phyloP scores from a whole-genome alignment of 129 eudicot species.

The Arctium minus region DNA sequence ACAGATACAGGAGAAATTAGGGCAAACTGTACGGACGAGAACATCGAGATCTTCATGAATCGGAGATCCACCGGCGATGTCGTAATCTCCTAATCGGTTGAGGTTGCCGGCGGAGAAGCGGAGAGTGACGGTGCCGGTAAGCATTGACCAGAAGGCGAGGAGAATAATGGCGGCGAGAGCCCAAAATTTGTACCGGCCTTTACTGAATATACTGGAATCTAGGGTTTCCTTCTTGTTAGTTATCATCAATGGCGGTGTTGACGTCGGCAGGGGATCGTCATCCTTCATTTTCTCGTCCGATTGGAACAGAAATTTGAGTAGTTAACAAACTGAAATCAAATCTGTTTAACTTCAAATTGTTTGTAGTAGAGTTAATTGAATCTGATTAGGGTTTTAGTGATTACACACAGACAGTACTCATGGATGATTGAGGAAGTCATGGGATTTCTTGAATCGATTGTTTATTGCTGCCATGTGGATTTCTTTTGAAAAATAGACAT shows the following conservation, averaged over 20 bases:
- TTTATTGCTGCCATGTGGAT: not conserved
- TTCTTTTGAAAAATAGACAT: not conserved
- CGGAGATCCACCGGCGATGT: constrained; percentile 23
- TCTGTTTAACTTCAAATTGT: not conserved
- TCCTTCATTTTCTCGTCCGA: constrained; percentile 31
- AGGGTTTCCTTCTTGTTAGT: constrained; percentile 34
- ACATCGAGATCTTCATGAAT: constrained; percentile 68
- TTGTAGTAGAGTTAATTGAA: not conserved
- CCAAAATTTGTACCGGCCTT: constrained; percentile 77
- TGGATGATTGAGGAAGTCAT: not conserved
- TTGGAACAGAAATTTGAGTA: not conserved
- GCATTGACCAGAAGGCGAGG: constrained; percentile 79
- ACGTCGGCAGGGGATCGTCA: constrained; percentile 61
- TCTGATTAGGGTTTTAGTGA: not conserved
- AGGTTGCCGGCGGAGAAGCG: constrained; percentile 72
- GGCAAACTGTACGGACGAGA: constrained; percentile 35
- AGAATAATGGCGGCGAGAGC: constrained; percentile 67
- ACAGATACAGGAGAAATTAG: not conserved
- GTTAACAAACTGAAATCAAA: not conserved
- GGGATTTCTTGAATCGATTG: not conserved
- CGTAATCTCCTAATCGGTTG: constrained; percentile 40
- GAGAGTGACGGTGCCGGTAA: constrained; percentile 76
- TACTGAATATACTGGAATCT: constrained; percentile 36
- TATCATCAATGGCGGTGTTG: constrained; percentile 46
- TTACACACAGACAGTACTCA: not conserved